Conservation (phyloP, 768 basidiomycete genomes). For the Lyophyllum semitale region DNA sequence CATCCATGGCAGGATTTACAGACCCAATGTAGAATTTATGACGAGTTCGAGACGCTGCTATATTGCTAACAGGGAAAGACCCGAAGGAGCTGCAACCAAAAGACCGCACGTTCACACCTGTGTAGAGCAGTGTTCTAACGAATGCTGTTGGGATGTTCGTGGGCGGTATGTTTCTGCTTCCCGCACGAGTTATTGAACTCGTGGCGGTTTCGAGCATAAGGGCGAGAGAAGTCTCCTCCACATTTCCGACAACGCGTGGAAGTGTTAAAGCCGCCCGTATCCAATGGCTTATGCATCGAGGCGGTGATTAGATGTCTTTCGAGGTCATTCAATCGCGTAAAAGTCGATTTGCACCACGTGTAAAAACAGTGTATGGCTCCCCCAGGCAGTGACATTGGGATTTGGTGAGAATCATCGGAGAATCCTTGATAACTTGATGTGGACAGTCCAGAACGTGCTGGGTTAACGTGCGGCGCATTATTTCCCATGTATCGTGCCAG, state of each 20-base stretch:
- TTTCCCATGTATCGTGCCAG: neutral
- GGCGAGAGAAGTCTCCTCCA: conserved; percentile 24
- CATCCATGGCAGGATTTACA: conserved; percentile 1
- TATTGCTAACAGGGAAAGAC: neutral
- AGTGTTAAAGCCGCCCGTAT: conserved; percentile 6
- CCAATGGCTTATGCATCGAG: conserved; percentile 19
- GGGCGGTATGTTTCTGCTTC: conserved; percentile 18
- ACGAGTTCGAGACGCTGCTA: neutral
- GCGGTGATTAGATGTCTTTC: conserved; percentile 23
- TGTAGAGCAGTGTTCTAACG: neutral
- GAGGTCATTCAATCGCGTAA: conserved; percentile 25
- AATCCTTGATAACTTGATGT: neutral
- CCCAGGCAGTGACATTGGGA: neutral
- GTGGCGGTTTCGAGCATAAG: conserved; percentile 29
- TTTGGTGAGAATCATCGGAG: neutral
- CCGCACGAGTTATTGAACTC: conserved; percentile 24
- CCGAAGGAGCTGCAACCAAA: neutral
- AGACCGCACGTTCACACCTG: neutral
- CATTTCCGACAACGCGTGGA: conserved; percentile 20
- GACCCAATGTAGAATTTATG: neutral
- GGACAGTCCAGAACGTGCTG: neutral
- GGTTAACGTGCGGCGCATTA: neutral
- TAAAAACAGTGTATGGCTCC: conserved; percentile 16
- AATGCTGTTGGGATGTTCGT: neutral
- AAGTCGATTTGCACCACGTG: conserved; percentile 24